A percentile compares a stretch with the other conserved stretches of the same genome.
These are phyloP conservation scores for Geotrichum aggregatum DNA, from an alignment of 1,139 yeast species.

Conservation along the genomic window DNA sequence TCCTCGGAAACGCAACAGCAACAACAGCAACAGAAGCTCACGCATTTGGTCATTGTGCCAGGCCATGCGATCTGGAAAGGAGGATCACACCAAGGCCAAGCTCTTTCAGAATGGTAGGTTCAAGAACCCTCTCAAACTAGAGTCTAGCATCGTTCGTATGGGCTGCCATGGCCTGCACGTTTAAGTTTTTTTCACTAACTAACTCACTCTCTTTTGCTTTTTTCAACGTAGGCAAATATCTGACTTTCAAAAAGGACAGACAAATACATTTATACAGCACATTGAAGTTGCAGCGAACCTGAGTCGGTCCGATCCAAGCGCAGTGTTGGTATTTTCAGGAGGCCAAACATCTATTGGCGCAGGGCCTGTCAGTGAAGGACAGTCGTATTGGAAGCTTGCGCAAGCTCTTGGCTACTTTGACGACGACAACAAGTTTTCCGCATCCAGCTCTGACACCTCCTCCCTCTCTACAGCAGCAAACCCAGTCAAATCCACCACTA, in stretches of 20 bases:
- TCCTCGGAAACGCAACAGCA: no score
- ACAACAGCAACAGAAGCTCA: constrained; percentile 4
- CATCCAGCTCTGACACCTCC: no score
- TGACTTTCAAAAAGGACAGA: constrained; percentile 63
- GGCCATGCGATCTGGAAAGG: constrained; percentile 65
- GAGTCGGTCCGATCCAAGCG: constrained; percentile 34
- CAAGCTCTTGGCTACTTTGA: constrained; percentile 11
- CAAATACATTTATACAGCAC: constrained; percentile 66
- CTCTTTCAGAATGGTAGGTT: constrained; percentile 4
- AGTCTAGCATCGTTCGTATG: no score
- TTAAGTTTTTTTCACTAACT: constrained; percentile 29
- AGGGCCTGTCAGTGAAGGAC: constrained; percentile 59
- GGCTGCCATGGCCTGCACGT: no score
- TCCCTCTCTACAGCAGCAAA: no score
- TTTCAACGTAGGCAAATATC: constrained; percentile 49
- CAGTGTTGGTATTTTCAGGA: constrained; percentile 57
- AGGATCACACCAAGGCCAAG: constrained; percentile 10
- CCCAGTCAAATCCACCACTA: no score
- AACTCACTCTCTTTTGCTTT: no score
- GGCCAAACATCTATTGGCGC: constrained; percentile 60
- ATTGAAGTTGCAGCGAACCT: constrained; percentile 41
- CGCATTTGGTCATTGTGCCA: constrained; percentile 54
- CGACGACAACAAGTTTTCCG: no score
- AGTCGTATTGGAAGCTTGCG: constrained; percentile 23
- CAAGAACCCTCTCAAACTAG: no score